phyloP scores from a whole-genome alignment of 371 early-diverging fungal genomes.

The Blakeslea trispora region DNA sequence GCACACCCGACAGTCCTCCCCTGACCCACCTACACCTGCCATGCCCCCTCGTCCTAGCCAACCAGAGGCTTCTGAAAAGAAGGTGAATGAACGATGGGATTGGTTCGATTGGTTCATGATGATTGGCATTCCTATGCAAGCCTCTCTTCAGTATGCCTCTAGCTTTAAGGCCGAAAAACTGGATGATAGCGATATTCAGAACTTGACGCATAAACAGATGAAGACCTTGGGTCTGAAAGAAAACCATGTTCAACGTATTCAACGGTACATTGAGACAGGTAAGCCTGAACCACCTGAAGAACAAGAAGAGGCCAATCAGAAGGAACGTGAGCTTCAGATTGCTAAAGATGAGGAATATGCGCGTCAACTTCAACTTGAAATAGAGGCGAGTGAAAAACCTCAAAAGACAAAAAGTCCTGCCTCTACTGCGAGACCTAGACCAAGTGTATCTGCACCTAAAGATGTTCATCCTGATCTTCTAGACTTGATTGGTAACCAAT shows the following conservation, averaged over 20 bases:
- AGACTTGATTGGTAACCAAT: slow-evolving; percentile 38
- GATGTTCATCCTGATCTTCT: slow-evolving; percentile 47
- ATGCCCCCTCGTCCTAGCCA: slow-evolving; percentile 40
- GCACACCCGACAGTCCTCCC: slow-evolving; percentile 7
- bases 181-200: slow-evolving; percentile 74
- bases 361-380: slow-evolving; percentile 67
- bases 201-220: slow-evolving; percentile 74
- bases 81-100: slow-evolving; percentile 69
- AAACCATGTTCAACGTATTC: slow-evolving; percentile 80
- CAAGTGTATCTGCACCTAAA: slow-evolving; percentile 46
- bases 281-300: slow-evolving; percentile 41
- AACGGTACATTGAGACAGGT: slow-evolving; percentile 58
- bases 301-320: slow-evolving; percentile 30
- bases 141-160: slow-evolving; percentile 76
- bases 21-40: slow-evolving; percentile 48
- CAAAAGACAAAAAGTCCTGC: slow-evolving; percentile 22
- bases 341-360: slow-evolving; percentile 73
- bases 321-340: slow-evolving; percentile 26
- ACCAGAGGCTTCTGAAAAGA: slow-evolving; percentile 41
- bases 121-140: slow-evolving; percentile 71
- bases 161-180: slow-evolving; percentile 83
- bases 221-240: slow-evolving; percentile 79
- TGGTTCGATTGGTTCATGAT: slow-evolving; percentile 90
- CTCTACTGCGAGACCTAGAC: slow-evolving; percentile 38
- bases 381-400: slow-evolving; percentile 35